Evolutionary conservation across 306 rosid genomes (phyloP).

Genomic region (Luffa acutangula): DNA sequence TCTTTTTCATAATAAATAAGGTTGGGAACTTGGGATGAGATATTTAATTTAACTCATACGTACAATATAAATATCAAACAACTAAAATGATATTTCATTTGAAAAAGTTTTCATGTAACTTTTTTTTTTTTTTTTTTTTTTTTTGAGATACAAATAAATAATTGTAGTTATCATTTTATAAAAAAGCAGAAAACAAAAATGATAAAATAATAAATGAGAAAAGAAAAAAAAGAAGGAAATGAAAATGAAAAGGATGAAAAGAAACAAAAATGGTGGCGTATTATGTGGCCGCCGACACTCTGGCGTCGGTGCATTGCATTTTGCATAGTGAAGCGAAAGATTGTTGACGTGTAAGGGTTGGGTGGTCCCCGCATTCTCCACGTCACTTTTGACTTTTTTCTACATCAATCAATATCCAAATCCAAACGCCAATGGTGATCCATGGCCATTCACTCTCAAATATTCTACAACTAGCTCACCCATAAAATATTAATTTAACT

Average conservation of each 20-base stretch:
- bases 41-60: no score
- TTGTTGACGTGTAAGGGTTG: background rate
- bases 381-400: background rate
- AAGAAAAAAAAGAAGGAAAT: background rate
- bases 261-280: background rate
- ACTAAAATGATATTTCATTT: background rate
- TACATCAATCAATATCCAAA: background rate
- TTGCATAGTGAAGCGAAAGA: background rate
- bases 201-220: background rate
- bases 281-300: background rate
- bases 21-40: no score
- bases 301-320: slow-evolving; percentile 6
- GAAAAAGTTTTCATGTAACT: background rate
- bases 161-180: background rate
- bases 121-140: no score
- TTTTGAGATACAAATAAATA: background rate
- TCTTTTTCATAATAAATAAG: no score
- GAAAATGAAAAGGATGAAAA: background rate
- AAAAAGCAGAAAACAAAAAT: background rate
- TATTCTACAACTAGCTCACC: background rate
- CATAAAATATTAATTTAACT: background rate
- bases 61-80: background rate
- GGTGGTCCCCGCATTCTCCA: background rate
- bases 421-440: background rate
- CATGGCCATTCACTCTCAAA: background rate